Base-by-base conservation (phyloP, 164 flowering plant genomes). In the Hamamelis virginiana region DNA sequence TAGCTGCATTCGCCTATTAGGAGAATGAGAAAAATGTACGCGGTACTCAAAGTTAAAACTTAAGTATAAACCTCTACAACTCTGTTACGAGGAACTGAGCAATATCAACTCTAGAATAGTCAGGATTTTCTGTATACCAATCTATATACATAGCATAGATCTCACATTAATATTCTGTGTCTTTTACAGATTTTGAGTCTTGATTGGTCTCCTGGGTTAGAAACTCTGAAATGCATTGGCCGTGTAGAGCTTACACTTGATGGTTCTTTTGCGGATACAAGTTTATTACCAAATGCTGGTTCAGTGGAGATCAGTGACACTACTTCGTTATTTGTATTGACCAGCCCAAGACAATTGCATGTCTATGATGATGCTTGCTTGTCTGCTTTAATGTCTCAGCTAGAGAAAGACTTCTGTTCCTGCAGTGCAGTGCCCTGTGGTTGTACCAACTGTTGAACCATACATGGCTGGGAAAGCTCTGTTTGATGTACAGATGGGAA, bases 201-300 rank as follows among this genome's bases (percentile, higher is more conserved):
- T 76, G 87, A 91, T 55, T 88, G 91, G 92, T 82, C 94, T 44
- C 80, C 87, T 74, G 88, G 94, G 50, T 73, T 85, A 72, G 89
- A 86, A 72, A 76, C 78, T 55, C 51, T 94, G 64, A 82, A 75
- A 77, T 90, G 96, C 58, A 62, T 78, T 23, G 72, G 80, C 51
- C 94, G 94, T 65, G 72, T 73, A 61, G 92, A 88, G 74, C 87
- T 91, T 70, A 64, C 80, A 53, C 91, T 94, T 52, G 69, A 66
- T 77, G 96, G 97, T 59, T 85, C 97, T 59, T 94, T 88, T 81
- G 91, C 94, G 10, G 97, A 94, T 79, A 85, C 86, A 91, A 82
- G 87, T 68, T 73, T 85, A 27, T 64, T 85, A 61, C 88, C 90
- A 43, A 74, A 70, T 67, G 72, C 72, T 57, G 85, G 85, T 41